Evolutionary conservation across 257 asterid genomes (phyloP).

Genomic region (Solanum paucissectum): DNA sequence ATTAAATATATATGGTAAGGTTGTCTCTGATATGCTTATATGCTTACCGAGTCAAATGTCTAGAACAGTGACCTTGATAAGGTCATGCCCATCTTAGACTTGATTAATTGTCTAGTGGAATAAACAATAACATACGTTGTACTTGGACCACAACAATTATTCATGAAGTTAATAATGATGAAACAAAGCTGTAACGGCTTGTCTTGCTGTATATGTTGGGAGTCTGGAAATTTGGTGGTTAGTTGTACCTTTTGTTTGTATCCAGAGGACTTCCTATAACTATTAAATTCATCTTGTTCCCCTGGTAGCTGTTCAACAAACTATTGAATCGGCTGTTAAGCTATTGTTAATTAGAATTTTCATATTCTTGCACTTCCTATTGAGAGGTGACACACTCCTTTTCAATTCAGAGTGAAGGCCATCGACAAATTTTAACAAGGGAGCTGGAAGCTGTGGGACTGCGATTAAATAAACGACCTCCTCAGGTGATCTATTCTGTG

Average conservation of each 20-base stretch:
- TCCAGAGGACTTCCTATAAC: not conserved
- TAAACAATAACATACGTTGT: not conserved
- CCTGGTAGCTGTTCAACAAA: not conserved
- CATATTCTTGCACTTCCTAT: not conserved
- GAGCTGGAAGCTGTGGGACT: constrained; percentile 98
- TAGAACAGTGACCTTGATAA: not conserved
- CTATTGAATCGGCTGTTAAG: not conserved
- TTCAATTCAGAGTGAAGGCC: constrained; percentile 83
- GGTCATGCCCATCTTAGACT: not conserved
- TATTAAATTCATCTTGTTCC: not conserved
- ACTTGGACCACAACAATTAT: not conserved
- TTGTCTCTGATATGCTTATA: not conserved
- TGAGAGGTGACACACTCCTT: not conserved
- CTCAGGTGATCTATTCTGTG: constrained; percentile 48
- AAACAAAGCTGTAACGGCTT: not conserved
- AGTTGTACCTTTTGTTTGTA: not conserved
- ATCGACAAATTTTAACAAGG: constrained; percentile 87
- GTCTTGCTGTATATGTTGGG: not conserved
- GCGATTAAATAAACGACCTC: constrained; percentile 87
- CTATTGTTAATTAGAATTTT: not conserved
- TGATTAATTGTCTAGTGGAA: not conserved
- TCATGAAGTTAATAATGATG: not conserved
- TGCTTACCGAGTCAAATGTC: not conserved
- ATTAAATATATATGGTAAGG: not conserved
- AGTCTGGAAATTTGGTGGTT: not conserved